Evolutionary conservation across 2,329 filamentous ascomycete species (phyloP).

Genomic region (Trichoderma atrobrunneum): DNA sequence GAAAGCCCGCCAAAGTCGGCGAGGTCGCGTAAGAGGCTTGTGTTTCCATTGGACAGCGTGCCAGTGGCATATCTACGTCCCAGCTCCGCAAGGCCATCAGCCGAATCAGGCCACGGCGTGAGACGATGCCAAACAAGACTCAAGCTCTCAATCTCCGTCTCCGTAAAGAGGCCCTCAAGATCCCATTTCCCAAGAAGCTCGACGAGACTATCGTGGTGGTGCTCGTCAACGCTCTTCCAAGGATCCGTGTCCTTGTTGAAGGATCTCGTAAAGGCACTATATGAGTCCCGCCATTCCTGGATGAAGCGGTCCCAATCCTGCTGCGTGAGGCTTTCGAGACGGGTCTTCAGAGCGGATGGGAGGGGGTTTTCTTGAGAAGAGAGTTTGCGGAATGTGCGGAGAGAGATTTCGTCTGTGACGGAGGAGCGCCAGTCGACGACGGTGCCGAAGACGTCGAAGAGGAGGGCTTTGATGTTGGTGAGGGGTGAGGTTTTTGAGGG

Average conservation of each 20-base stretch:
- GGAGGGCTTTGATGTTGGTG: slow-evolving; percentile 53
- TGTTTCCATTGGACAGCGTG: slow-evolving; percentile 75
- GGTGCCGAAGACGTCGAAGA: slow-evolving; percentile 78
- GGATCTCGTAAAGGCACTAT: slow-evolving; percentile 56
- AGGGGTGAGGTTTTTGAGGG: slow-evolving; percentile 29
- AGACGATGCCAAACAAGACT: slow-evolving; percentile 71
- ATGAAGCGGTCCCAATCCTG: slow-evolving; percentile 64
- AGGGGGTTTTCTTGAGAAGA: slow-evolving; percentile 43
- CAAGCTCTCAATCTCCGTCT: slow-evolving; percentile 61
- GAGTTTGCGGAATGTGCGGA: slow-evolving; percentile 47
- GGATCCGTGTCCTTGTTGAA: slow-evolving; percentile 47
- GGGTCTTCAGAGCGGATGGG: slow-evolving; percentile 44
- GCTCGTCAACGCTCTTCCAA: slow-evolving; percentile 71
- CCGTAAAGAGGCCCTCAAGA: slow-evolving; percentile 58
- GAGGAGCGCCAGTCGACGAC: slow-evolving; percentile 74
- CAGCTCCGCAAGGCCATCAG: slow-evolving; percentile 54
- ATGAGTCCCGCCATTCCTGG: slow-evolving; percentile 66
- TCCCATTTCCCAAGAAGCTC: slow-evolving; percentile 55
- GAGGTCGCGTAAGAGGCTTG: slow-evolving; percentile 63
- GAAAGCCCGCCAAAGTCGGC: slow-evolving; percentile 54
- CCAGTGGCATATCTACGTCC: slow-evolving; percentile 56
- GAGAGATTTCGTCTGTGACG: slow-evolving; percentile 57
- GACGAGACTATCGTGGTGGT: slow-evolving; percentile 63
- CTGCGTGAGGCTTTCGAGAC: slow-evolving; percentile 49
- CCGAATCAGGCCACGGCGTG: slow-evolving; percentile 65